Percentiles rank a stretch among this genome's conserved stretches.
phyloP scores from a whole-genome alignment of 78 protist species.

The Dictyostelium purpureum region DNA sequence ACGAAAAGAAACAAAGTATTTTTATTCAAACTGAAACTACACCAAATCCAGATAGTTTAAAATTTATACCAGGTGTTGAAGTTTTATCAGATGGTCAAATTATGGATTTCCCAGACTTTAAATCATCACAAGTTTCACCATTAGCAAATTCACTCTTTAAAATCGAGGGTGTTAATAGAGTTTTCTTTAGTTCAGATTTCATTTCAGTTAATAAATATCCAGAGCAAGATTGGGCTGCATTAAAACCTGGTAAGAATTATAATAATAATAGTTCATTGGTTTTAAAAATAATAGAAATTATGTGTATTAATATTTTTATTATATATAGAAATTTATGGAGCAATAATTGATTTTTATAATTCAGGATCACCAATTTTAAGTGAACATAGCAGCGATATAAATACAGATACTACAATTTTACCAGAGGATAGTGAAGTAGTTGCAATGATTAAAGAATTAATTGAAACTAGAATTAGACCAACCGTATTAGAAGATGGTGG shows the following conservation, averaged over 20 bases:
- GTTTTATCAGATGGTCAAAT: conserved; percentile 64
- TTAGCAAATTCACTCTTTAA: conserved; percentile 85
- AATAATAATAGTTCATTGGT: neutral
- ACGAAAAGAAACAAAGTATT: neutral
- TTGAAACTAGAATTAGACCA: conserved; percentile 92
- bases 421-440: conserved; percentile 86
- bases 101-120: conserved; percentile 49
- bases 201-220: conserved; percentile 87
- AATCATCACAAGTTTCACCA: conserved; percentile 83
- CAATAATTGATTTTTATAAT: conserved; percentile 80
- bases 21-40: conserved; percentile 85
- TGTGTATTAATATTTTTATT: neutral
- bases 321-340: conserved; percentile 42
- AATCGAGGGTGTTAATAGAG: conserved; percentile 84
- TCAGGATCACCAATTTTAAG: conserved; percentile 70
- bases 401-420: conserved; percentile 72
- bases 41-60: conserved; percentile 85
- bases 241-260: conserved; percentile 74
- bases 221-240: conserved; percentile 77
- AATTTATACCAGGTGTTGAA: conserved; percentile 82
- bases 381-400: conserved; percentile 15
- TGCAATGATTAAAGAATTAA: conserved; percentile 90
- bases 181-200: conserved; percentile 84
- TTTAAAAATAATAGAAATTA: neutral
- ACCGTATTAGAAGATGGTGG: conserved; percentile 93